Percentiles rank a stretch among this genome's conserved stretches.
These are phyloP conservation scores for Aspergillus hiratsukae DNA, from an alignment of 2,329 filamentous ascomycete species.

Conservation along the genomic window DNA sequence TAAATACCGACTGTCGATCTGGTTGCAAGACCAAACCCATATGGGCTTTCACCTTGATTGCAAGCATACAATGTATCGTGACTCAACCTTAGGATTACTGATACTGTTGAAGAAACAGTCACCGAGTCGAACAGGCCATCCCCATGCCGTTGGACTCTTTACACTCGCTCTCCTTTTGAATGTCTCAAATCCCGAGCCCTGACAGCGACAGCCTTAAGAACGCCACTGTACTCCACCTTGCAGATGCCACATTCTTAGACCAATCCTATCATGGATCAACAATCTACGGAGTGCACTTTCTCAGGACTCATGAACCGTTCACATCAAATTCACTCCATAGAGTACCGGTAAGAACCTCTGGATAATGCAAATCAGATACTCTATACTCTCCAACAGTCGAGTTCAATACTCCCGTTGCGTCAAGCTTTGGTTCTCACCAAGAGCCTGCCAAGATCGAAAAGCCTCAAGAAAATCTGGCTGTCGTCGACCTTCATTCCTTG, in stretches of 20 bases:
- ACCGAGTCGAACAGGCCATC: too few relatives aligned
- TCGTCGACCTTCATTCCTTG: not conserved
- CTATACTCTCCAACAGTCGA: not conserved
- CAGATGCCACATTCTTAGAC: not conserved
- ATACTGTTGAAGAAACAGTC: too few relatives aligned
- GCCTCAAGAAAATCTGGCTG: not conserved
- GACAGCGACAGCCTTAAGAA: not conserved
- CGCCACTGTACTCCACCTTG: too few relatives aligned
- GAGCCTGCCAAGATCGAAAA: not conserved
- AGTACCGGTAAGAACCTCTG: not conserved
- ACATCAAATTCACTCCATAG: not conserved
- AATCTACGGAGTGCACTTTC: not conserved
- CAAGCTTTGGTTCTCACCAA: not conserved
- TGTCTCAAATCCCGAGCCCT: not conserved
- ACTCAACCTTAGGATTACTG: too few relatives aligned
- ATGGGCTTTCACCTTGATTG: too few relatives aligned
- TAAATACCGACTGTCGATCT: too few relatives aligned
- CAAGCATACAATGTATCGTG: too few relatives aligned
- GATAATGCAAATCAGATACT: not conserved
- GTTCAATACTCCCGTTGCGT: not conserved
- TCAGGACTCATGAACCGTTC: not conserved
- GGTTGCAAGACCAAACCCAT: too few relatives aligned
- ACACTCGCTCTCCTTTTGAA: not conserved
- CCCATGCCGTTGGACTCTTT: not conserved
- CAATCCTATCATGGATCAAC: not conserved